phyloP scores from a whole-genome alignment of 2,329 filamentous ascomycete species.

The Fusarium sp. region DNA sequence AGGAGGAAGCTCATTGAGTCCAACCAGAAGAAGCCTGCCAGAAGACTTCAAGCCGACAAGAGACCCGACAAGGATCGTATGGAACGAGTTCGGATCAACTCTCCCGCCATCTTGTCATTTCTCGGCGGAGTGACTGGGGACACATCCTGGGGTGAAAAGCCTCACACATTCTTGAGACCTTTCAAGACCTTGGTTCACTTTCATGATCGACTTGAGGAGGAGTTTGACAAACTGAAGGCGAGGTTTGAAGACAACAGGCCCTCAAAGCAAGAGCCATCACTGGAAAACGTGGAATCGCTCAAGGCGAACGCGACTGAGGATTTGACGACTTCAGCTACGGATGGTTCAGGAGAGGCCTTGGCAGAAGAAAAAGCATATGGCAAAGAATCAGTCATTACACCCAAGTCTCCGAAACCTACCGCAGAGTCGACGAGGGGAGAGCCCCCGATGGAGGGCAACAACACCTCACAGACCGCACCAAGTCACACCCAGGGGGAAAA shows the following conservation, averaged over 20 bases:
- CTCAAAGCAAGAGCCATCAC: background rate
- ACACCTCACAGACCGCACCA: background rate
- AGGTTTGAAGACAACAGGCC: background rate
- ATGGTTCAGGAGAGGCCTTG: background rate
- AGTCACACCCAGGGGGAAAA: background rate
- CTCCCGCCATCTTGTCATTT: background rate
- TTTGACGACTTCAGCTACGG: background rate
- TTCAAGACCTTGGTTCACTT: background rate
- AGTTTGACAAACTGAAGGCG: background rate
- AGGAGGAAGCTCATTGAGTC: background rate
- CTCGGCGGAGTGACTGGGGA: background rate
- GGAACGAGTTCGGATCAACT: constrained; percentile 3
- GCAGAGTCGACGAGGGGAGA: background rate
- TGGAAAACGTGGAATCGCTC: no score
- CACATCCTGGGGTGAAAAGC: background rate
- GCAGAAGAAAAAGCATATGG: background rate
- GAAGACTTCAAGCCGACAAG: background rate
- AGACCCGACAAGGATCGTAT: background rate
- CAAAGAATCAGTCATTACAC: background rate
- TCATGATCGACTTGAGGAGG: background rate
- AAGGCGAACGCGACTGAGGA: background rate
- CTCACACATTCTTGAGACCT: background rate
- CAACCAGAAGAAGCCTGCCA: background rate
- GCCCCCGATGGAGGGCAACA: background rate
- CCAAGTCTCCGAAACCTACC: background rate